phyloP scores from a whole-genome alignment of 352 stramenopile species.

The Thalassiosira hispida region DNA sequence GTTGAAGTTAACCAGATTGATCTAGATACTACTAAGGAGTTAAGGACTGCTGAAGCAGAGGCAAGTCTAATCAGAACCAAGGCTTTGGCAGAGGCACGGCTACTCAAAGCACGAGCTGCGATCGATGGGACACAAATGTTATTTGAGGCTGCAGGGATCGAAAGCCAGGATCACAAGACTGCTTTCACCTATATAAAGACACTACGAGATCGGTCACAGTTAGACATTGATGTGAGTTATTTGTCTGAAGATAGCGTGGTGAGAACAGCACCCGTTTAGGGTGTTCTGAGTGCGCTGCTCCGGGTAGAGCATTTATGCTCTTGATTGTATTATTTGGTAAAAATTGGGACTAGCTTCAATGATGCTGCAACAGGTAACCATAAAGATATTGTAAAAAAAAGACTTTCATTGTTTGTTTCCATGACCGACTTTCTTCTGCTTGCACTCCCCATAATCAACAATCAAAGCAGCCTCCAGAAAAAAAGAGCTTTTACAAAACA shows the following conservation, averaged over 20 bases:
- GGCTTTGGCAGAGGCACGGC: constrained; percentile 37
- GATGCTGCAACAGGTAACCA: too few species aligned
- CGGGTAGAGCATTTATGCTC: too few species aligned
- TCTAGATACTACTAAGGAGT: constrained; percentile 45
- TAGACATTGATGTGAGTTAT: constrained; percentile 57
- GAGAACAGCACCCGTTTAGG: constrained; percentile 32
- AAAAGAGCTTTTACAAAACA: too few species aligned
- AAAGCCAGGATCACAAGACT: constrained; percentile 59
- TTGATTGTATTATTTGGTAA: too few species aligned
- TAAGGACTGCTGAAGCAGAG: constrained; percentile 55
- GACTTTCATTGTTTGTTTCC: too few species aligned
- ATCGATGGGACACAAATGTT: constrained; percentile 60
- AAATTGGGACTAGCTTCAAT: too few species aligned
- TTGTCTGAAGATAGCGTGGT: constrained; percentile 49
- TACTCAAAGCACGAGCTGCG: constrained; percentile 41
- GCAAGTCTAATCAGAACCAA: constrained; percentile 51
- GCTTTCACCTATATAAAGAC: constrained; percentile 67
- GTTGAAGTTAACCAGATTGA: constrained; percentile 69
- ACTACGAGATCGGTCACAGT: constrained; percentile 38
- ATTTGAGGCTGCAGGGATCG: constrained; percentile 42
- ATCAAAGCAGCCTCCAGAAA: too few species aligned
- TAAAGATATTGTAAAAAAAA: too few species aligned
- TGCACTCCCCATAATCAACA: too few species aligned
- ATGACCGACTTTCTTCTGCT: too few species aligned
- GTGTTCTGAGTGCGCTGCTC: too few species aligned